Base-by-base conservation (phyloP, 1,139 yeast genomes). In the Ogataea hybrid region DNA sequence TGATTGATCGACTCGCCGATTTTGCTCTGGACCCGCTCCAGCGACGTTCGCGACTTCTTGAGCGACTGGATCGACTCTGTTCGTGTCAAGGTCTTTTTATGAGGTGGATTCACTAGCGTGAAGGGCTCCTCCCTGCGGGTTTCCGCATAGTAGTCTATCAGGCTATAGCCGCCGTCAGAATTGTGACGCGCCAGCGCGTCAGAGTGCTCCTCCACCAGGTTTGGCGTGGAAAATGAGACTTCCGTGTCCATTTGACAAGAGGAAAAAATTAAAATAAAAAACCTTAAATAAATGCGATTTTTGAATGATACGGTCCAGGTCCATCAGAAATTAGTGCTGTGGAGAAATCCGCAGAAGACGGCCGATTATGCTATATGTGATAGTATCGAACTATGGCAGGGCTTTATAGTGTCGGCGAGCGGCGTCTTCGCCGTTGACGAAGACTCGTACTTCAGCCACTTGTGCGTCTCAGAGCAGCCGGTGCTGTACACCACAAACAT, bases 391-490 rank as follows among this genome's bases (percentile, higher is more conserved):
- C 42, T 54, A 2, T 10, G 34, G 5, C 43, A 44, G 3, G 58
- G 58, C 4, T 14, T 49, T 1, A 10, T 54, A 8, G 28, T 52
- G n/a, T 39, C 52, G 4, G 30, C 42, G 10, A 14, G 41, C 5
- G 47, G 47, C 1, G 18, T 37, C 12, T 37, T 8, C 21, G 14
- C 18, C 21, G 15, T 29, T 2, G 17, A 32, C 30, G 18, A 39
- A 7, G 29, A 25, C 10, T 27, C 30, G 12, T 33, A 34, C 12
- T 51, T 42, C 29, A 7, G 18, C 3, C 51, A 47, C 32, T 25
- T 39, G 6, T 77, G 81, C 54, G 68, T 65, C 49, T 48, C 57
- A 36, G 51, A 61, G 2, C 59, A 61, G 3, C 82, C 82, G 1
- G 68, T 71, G 62, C 56, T 75, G 42, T 67, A 50, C 12, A 29